These are phyloP conservation scores for Lonicera japonica DNA, from an alignment of 129 eudicot species.

Conservation along the genomic window DNA sequence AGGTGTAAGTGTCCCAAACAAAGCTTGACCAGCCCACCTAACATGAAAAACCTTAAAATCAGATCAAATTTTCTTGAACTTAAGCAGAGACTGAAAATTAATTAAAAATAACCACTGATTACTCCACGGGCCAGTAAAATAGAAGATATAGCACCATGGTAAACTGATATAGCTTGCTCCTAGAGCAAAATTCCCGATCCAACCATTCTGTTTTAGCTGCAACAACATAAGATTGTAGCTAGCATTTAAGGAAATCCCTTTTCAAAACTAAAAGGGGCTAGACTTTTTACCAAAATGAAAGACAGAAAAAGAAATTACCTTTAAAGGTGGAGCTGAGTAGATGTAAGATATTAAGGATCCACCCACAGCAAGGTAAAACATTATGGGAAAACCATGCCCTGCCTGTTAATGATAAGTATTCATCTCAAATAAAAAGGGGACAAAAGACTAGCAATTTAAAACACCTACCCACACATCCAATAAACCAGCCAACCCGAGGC, in stretches of 20 bases:
- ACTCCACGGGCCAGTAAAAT: not conserved
- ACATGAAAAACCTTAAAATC: not conserved
- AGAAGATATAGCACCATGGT: constrained; percentile 62
- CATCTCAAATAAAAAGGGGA: not conserved
- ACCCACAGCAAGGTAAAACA: constrained; percentile 92
- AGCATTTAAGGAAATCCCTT: not conserved
- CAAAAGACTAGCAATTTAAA: constrained; percentile 3
- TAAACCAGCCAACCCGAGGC: constrained; percentile 79
- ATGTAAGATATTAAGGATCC: constrained; percentile 91
- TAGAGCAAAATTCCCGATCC: constrained; percentile 95
- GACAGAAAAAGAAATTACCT: constrained; percentile 39
- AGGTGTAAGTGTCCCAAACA: constrained; percentile 90
- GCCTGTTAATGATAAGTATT: constrained; percentile 49
- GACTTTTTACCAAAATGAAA: not conserved
- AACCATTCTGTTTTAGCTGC: constrained; percentile 98
- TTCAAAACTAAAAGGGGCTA: not conserved
- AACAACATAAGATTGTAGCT: constrained; percentile 6
- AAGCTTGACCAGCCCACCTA: constrained; percentile 99
- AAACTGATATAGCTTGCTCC: constrained; percentile 94
- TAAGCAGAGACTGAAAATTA: not conserved
- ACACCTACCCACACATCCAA: constrained; percentile 92
- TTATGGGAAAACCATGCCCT: constrained; percentile 63
- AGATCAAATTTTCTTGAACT: not conserved
- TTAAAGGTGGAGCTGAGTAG: constrained; percentile 97
- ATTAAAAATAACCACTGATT: not conserved